Evolutionary conservation across 257 asterid species (phyloP).

Genomic region (Sherardia arvensis): DNA sequence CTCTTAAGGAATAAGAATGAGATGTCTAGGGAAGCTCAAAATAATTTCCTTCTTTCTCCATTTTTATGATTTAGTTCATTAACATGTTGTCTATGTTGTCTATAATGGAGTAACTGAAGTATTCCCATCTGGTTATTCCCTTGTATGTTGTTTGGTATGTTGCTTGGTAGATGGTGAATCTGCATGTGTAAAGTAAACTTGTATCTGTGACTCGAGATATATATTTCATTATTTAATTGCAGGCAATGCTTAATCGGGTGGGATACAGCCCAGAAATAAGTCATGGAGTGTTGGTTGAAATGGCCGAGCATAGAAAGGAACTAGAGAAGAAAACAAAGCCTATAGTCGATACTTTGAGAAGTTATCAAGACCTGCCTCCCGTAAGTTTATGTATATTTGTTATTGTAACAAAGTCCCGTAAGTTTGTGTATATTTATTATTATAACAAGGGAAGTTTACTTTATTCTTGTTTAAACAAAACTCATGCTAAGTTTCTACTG

Average conservation of each 20-base stretch:
- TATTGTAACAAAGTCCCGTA: no score
- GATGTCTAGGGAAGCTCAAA: not conserved
- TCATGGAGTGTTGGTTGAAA: slow-evolving; percentile 92
- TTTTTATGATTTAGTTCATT: not conserved
- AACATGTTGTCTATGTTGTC: not conserved
- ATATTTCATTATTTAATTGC: slow-evolving; percentile 7
- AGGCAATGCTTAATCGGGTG: slow-evolving; percentile 95
- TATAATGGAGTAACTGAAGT: not conserved
- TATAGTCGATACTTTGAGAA: slow-evolving; percentile 83
- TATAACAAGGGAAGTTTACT: not conserved
- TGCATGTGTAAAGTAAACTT: not conserved
- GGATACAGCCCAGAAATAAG: slow-evolving; percentile 87
- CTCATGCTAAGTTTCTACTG: not conserved
- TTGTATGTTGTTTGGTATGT: no score
- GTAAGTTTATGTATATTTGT: slow-evolving; percentile 40
- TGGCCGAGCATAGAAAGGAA: slow-evolving; percentile 97
- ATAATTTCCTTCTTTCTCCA: not conserved
- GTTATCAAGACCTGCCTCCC: slow-evolving; percentile 99
- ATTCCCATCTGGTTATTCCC: not conserved
- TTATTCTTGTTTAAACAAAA: slow-evolving; percentile 1
- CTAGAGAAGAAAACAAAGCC: slow-evolving; percentile 92
- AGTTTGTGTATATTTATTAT: not conserved
- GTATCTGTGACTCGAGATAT: no score
- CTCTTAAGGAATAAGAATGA: not conserved
- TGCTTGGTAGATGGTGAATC: not conserved